Conservation (phyloP, 2,329 filamentous ascomycete species). For the Exophiala bonariae region DNA sequence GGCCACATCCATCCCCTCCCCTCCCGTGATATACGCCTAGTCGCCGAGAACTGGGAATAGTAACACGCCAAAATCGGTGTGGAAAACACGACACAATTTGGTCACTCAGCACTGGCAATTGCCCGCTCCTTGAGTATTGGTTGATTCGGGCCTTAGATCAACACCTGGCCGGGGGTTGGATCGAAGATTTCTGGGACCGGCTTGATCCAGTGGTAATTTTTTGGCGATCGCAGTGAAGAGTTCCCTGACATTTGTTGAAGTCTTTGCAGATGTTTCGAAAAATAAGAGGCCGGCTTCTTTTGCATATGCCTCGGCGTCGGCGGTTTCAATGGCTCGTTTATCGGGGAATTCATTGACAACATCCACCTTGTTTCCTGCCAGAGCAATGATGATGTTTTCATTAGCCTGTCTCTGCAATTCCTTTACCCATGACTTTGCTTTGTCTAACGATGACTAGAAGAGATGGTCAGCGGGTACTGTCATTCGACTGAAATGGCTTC, state of each 20-base stretch:
- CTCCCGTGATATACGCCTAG: constrained; percentile 18
- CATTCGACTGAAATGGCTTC: no score
- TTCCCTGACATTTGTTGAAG: constrained; percentile 90
- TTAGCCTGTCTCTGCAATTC: constrained; percentile 98
- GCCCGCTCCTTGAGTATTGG: constrained; percentile 59
- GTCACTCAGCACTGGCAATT: constrained; percentile 64
- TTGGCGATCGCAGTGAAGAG: constrained; percentile 97
- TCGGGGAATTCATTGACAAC: constrained; percentile 91
- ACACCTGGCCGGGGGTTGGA: constrained; percentile 64
- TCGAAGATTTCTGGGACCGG: constrained; percentile 82
- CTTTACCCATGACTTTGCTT: constrained; percentile 99
- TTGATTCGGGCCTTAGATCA: constrained; percentile 64
- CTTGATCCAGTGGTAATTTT: constrained; percentile 95
- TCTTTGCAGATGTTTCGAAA: constrained; percentile 98
- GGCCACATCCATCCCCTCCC: no score
- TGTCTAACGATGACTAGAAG: constrained; percentile 85
- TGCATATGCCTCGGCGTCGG: constrained; percentile 93
- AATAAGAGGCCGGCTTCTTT: constrained; percentile 91
- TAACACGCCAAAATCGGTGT: not conserved
- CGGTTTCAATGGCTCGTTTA: constrained; percentile 86
- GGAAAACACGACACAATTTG: not conserved
- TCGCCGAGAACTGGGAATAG: constrained; percentile 12
- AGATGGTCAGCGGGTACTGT: constrained; percentile 13
- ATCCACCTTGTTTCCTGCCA: constrained; percentile 97
- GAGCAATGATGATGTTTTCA: constrained; percentile 98